Conservation (phyloP, 2,329 filamentous ascomycete species). For the Blumeriella jaapii region DNA sequence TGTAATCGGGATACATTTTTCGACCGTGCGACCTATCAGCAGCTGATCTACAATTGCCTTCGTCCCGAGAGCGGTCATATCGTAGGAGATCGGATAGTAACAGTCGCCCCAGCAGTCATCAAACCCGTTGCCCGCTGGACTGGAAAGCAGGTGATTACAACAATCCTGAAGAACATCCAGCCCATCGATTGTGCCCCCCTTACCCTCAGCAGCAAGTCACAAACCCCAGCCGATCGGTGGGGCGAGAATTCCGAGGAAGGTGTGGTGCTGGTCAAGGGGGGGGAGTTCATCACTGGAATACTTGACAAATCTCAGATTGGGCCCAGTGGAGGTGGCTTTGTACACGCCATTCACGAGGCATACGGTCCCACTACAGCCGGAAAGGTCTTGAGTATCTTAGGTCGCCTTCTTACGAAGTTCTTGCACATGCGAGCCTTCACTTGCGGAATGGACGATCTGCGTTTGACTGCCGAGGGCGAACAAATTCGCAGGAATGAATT, state of each 20-base stretch:
- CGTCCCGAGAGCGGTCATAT: constrained; percentile 87
- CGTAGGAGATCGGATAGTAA: constrained; percentile 67
- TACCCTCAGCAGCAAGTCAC: constrained; percentile 67
- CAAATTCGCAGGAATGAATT: constrained; percentile 56
- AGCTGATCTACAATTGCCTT: constrained; percentile 83
- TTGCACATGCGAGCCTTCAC: constrained; percentile 92
- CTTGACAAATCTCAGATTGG: constrained; percentile 94
- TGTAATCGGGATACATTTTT: constrained; percentile 91
- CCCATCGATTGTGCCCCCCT: constrained; percentile 66
- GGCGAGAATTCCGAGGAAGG: constrained; percentile 66
- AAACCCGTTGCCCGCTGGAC: constrained; percentile 82
- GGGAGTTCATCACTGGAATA: constrained; percentile 81
- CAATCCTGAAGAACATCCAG: constrained; percentile 83
- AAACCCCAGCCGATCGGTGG: constrained; percentile 73
- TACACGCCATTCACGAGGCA: constrained; percentile 87
- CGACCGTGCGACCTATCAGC: constrained; percentile 75
- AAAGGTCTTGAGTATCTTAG: constrained; percentile 78
- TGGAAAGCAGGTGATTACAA: constrained; percentile 90
- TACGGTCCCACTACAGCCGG: constrained; percentile 84
- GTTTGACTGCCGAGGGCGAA: constrained; percentile 73
- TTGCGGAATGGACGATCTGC: constrained; percentile 93
- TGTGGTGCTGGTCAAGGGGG: constrained; percentile 69
- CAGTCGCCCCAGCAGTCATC: constrained; percentile 68
- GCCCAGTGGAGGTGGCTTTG: constrained; percentile 71
- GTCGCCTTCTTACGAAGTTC: constrained; percentile 77